Base-by-base conservation (phyloP, 768 basidiomycete genomes). In the Pleurotus sapidus region DNA sequence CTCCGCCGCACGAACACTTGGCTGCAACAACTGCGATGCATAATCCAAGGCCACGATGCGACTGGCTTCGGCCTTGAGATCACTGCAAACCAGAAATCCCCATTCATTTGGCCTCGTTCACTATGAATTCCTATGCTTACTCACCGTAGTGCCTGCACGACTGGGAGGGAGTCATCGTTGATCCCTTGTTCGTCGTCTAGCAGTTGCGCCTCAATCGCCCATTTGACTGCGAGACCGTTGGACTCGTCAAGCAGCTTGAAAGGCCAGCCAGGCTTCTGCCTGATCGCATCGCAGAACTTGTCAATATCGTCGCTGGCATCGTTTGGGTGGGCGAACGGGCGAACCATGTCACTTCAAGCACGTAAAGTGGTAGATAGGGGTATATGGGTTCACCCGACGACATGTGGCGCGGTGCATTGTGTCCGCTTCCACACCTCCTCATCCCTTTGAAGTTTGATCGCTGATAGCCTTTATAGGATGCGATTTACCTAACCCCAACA, bases 241-340 rank as follows among this genome's bases (percentile, higher is more conserved):
- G 42, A 18, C 14, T 45, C 42, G 14, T 45, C 42, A 5, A 57
- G 56, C 18, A 57, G 49, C 34, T 57, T 57, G 49, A 57, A 57
- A 1, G 23, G 27, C 56, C 56, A 57, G n/a, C 49, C 38, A 11
- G 23, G 15, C 12, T 57, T 57, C 12, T 18, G 25, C 27, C 49
- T 47, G 11, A 57, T 46, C 17, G 56, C 56, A 30, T 57, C 56
- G 49, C 46, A 49, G 38, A 57, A 57, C 42, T 45, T 45, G 2
- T 2, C n/a, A 11, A 34, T 34, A 34, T 34, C 30, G 3, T 34
- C 30, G 11, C 11, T 4, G 30, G 3, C 30, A 34, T 34, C 30
- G 30, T 34, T 11, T 9, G 3, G 30, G 11, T 3, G 30, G 30
- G 9, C 3, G 30, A 34, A 34, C 8, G 30, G 30, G 30, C 30